Conservation (phyloP, 495 filamentous ascomycete genomes). For the Oidiodendron maius region DNA sequence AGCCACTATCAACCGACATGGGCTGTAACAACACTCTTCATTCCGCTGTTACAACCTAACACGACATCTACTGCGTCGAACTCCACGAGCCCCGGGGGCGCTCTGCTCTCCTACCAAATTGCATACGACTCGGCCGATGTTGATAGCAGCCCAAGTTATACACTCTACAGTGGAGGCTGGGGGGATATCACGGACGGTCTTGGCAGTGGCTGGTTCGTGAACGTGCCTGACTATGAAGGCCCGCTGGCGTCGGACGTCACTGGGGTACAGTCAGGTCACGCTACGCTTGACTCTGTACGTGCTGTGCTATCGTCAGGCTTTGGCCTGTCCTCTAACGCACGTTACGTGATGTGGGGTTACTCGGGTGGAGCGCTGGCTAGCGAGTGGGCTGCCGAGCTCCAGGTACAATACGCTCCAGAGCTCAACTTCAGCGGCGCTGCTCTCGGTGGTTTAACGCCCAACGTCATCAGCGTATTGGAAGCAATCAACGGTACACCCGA, state of each 20-base stretch:
- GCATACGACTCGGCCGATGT: constrained; percentile 30
- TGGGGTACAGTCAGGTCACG: constrained; percentile 36
- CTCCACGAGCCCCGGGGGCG: constrained; percentile 12
- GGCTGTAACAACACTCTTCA: constrained; percentile 43
- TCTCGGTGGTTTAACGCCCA: constrained; percentile 38
- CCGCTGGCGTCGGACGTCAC: constrained; percentile 34
- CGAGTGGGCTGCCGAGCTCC: too few relatives aligned
- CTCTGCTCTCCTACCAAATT: constrained; percentile 39
- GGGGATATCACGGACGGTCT: constrained; percentile 32
- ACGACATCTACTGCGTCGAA: background rate
- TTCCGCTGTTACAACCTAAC: constrained; percentile 28
- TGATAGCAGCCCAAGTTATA: constrained; percentile 11
- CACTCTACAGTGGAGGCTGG: constrained; percentile 23
- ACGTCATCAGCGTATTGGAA: constrained; percentile 15
- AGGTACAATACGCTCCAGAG: constrained; percentile 48
- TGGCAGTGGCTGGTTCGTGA: constrained; percentile 39
- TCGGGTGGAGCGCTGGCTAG: constrained; percentile 51
- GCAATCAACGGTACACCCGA: background rate
- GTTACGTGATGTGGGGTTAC: constrained; percentile 46
- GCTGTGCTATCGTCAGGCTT: constrained; percentile 29
- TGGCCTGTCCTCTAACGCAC: constrained; percentile 14
- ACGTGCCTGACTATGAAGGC: constrained; percentile 42
- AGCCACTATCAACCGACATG: constrained; percentile 34
- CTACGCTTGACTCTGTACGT: constrained; percentile 42
- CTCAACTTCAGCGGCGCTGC: constrained; percentile 42